These are phyloP conservation scores for Tulasnella sp. DNA, from an alignment of 768 basidiomycete species.

Conservation along the genomic window DNA sequence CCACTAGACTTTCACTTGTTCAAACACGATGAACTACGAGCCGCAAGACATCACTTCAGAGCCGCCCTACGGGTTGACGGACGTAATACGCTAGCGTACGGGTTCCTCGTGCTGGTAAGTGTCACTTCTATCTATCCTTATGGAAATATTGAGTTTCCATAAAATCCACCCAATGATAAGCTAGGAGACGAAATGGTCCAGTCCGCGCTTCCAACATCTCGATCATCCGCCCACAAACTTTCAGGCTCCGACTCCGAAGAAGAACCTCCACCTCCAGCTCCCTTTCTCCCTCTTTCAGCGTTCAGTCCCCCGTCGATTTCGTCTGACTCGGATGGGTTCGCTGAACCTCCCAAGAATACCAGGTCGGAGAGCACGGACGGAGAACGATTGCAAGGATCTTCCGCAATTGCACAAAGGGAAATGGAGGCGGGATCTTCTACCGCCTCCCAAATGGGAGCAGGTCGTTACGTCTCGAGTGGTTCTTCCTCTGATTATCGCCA, in stretches of 20 bases:
- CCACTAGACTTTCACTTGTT: background rate
- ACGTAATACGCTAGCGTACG: conserved; percentile 17
- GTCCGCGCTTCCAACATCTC: background rate
- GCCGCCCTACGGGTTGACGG: conserved; percentile 19
- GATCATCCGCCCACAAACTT: background rate
- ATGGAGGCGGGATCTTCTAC: too few species aligned
- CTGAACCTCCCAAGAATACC: background rate
- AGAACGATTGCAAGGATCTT: too few species aligned
- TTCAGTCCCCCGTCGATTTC: background rate
- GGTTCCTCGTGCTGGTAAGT: background rate
- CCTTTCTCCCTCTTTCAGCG: background rate
- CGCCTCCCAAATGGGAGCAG: too few species aligned
- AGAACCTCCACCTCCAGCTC: background rate
- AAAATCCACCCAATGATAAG: background rate
- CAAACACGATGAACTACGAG: background rate
- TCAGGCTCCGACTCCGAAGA: background rate
- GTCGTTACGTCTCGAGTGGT: too few species aligned
- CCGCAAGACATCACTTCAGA: background rate
- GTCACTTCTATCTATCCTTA: background rate
- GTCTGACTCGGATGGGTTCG: background rate
- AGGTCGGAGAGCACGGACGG: background rate
- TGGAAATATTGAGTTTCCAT: background rate
- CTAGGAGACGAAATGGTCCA: background rate
- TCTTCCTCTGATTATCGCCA: too few species aligned
- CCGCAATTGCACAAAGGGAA: too few species aligned